These are phyloP conservation scores for Talaromyces albobiverticillius DNA, from an alignment of 2,329 filamentous ascomycete species.

Conservation along the genomic window DNA sequence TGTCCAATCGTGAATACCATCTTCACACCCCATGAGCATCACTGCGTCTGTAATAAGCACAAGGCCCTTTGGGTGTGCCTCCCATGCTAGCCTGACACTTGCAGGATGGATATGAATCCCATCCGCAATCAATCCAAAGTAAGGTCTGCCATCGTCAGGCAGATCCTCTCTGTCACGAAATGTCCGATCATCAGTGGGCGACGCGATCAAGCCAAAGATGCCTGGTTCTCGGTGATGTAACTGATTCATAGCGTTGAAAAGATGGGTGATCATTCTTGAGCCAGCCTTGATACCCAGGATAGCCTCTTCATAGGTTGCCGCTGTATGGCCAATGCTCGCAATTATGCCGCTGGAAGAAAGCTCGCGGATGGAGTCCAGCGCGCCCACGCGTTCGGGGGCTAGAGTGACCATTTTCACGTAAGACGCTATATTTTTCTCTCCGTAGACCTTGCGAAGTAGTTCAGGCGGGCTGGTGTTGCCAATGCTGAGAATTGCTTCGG, in stretches of 20 bases:
- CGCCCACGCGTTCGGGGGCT: constrained; percentile 16
- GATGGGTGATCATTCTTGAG: constrained; percentile 16
- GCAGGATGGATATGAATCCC: constrained; percentile 17
- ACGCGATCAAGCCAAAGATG: constrained; percentile 13
- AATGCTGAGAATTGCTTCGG: neutral
- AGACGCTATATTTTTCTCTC: constrained; percentile 2
- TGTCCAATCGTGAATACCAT: constrained; percentile 19
- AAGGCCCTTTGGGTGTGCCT: constrained; percentile 14
- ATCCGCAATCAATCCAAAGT: constrained; percentile 20
- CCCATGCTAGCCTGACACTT: constrained; percentile 14
- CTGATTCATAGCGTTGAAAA: constrained; percentile 18
- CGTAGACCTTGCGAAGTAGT: constrained; percentile 3
- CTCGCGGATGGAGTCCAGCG: constrained; percentile 15
- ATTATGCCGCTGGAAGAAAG: constrained; percentile 13
- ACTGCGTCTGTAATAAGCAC: constrained; percentile 19
- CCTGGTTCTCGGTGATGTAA: constrained; percentile 18
- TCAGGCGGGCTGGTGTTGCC: neutral
- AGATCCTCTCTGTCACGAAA: neutral
- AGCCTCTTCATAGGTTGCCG: constrained; percentile 14
- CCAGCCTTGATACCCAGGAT: constrained; percentile 11
- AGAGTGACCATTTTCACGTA: constrained; percentile 18
- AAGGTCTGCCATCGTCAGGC: constrained; percentile 20
- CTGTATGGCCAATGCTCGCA: constrained; percentile 17
- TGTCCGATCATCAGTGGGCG: neutral
- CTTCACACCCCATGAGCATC: constrained; percentile 17